Percentiles rank a stretch among this genome's conserved stretches.
Conservation (phyloP, 345 rosid genomes). For the Eucalyptus microcorys region DNA sequence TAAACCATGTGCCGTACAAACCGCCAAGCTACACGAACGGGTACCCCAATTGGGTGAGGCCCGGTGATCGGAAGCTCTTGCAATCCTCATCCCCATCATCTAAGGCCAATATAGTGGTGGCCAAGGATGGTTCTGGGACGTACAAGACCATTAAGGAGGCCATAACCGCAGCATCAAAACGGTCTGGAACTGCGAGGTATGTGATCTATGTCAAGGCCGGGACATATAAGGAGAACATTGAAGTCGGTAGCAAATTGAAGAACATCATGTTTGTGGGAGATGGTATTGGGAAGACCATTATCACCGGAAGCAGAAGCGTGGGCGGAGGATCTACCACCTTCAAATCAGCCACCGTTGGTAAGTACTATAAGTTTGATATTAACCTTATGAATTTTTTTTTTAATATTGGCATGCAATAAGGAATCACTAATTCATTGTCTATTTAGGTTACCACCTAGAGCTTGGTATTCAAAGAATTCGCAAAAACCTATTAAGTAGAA, state of each 20-base stretch:
- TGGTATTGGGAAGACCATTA: conserved; percentile 60
- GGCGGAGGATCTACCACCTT: conserved; percentile 86
- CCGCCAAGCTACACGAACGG: conserved; percentile 28
- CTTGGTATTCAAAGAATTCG: background rate
- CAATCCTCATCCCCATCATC: conserved; percentile 33
- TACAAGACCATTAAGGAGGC: conserved; percentile 59
- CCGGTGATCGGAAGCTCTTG: conserved; percentile 69
- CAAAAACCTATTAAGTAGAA: background rate
- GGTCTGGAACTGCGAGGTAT: conserved; percentile 47
- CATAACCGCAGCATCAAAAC: conserved; percentile 35
- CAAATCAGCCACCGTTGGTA: conserved; percentile 88
- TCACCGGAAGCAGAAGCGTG: conserved; percentile 86
- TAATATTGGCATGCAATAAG: background rate
- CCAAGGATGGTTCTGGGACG: conserved; percentile 81
- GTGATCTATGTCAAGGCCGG: conserved; percentile 76
- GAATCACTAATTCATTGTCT: background rate
- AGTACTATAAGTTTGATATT: conserved; percentile 1
- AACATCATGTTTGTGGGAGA: conserved; percentile 83
- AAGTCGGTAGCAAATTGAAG: conserved; percentile 24
- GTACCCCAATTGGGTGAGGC: conserved; percentile 69
- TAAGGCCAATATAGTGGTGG: conserved; percentile 59
- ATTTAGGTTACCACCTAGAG: background rate
- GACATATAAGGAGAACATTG: conserved; percentile 54
- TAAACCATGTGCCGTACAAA: conserved; percentile 46
- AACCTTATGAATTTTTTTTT: background rate